These are phyloP conservation scores for Alternaria sp. DNA, from an alignment of 2,329 filamentous ascomycete genomes.

Conservation along the genomic window DNA sequence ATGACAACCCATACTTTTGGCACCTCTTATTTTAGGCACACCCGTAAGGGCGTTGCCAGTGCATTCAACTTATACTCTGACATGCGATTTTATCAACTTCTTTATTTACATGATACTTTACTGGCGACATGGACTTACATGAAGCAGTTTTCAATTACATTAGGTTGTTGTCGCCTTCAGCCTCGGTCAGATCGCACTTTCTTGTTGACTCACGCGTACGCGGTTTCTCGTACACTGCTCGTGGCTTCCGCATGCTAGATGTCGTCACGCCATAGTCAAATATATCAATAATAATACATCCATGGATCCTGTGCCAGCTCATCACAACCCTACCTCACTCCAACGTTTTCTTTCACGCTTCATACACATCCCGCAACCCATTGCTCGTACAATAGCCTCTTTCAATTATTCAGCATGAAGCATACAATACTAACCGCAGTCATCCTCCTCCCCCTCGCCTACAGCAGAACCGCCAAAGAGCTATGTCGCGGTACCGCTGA, in stretches of 20 bases:
- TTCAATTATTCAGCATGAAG: slow-evolving; percentile 27
- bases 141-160: not conserved
- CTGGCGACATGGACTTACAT: slow-evolving; percentile 14
- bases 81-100: slow-evolving; percentile 9
- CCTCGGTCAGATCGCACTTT: not conserved
- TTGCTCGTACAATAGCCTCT: slow-evolving; percentile 10
- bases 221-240: not conserved
- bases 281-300: not conserved
- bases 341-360: not conserved
- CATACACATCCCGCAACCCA: slow-evolving; percentile 1
- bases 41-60: slow-evolving; percentile 35
- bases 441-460: slow-evolving; percentile 16
- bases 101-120: slow-evolving; percentile 1
- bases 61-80: slow-evolving; percentile 50
- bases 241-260: not conserved
- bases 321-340: not conserved
- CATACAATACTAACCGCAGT: slow-evolving; percentile 21
- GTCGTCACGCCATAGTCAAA: not conserved
- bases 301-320: not conserved
- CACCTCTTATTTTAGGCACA: slow-evolving; percentile 75
- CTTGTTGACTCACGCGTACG: not conserved
- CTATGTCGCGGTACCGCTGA: slow-evolving; percentile 42
- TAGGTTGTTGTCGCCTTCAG: not conserved
- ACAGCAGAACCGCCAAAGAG: slow-evolving; percentile 38
- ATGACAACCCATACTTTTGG: slow-evolving; percentile 62